Percentiles rank a stretch among this genome's conserved stretches.
Evolutionary conservation across 176 grass and related monocot genomes (phyloP).

Genomic region (Avena sativa): DNA sequence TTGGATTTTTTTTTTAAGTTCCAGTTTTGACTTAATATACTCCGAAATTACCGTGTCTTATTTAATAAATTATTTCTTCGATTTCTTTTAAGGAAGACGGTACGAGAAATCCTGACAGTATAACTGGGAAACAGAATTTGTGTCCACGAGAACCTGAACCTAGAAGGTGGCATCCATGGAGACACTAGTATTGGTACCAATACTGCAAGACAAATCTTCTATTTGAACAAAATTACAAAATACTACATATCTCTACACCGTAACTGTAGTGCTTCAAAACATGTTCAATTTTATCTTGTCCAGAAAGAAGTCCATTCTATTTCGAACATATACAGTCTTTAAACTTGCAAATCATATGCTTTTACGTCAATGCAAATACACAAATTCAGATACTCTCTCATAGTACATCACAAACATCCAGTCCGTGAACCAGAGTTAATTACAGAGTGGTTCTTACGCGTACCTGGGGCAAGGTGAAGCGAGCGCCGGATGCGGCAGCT

Average conservation of each 20-base stretch:
- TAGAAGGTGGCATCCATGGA: not conserved
- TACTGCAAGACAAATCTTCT: no score
- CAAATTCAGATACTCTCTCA: not conserved
- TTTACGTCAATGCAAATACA: not conserved
- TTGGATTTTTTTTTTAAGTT: not conserved
- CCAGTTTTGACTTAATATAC: constrained; percentile 22
- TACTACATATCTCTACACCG: not conserved
- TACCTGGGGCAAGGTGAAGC: constrained; percentile 86
- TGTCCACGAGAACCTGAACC: not conserved
- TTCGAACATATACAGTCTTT: not conserved
- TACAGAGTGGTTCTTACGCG: not conserved
- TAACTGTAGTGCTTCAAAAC: not conserved
- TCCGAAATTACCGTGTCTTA: not conserved
- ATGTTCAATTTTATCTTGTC: not conserved
- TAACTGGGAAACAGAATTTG: not conserved
- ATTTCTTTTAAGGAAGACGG: not conserved
- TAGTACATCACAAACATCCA: not conserved
- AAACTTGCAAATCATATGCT: not conserved
- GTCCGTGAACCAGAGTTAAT: not conserved
- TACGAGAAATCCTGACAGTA: not conserved
- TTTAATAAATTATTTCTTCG: not conserved
- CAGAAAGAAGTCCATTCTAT: not conserved
- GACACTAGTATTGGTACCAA: no score
- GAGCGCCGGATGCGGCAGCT: constrained; percentile 47
- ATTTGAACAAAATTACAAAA: not conserved